These are phyloP conservation scores for Alternaria tenuissima DNA, from an alignment of 2,329 filamentous ascomycete species.

Conservation along the genomic window DNA sequence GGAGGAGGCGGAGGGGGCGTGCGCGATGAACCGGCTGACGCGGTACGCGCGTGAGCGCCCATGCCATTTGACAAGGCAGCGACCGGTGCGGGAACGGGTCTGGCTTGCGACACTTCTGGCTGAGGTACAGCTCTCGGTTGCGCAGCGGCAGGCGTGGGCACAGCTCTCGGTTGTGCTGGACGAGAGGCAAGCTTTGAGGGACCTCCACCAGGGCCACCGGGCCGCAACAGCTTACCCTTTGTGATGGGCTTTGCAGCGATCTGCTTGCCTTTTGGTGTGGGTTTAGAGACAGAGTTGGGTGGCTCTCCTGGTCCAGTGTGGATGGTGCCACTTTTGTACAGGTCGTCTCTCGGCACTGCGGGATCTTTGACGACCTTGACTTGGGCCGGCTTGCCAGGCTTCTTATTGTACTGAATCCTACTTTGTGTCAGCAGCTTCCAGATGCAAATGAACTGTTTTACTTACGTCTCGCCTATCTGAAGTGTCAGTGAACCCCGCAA, in stretches of 20 bases:
- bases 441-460: slow-evolving; percentile 13
- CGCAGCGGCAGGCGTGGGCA: slow-evolving; percentile 45
- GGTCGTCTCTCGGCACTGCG: slow-evolving; percentile 73
- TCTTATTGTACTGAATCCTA: slow-evolving; percentile 94
- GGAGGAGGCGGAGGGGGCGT: slow-evolving; percentile 58
- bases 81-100: slow-evolving; percentile 64
- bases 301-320: slow-evolving; percentile 88
- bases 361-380: slow-evolving; percentile 94
- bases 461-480: slow-evolving; percentile 75
- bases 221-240: slow-evolving; percentile 88
- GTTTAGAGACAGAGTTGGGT: slow-evolving; percentile 80
- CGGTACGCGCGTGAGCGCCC: slow-evolving; percentile 49
- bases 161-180: slow-evolving; percentile 51
- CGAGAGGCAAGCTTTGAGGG: slow-evolving; percentile 74
- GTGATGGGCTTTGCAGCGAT: slow-evolving; percentile 90
- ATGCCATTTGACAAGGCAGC: slow-evolving; percentile 61
- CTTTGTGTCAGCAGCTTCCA: slow-evolving; percentile 31
- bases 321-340: slow-evolving; percentile 92
- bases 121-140: slow-evolving; percentile 56
- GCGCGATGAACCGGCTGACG: slow-evolving; percentile 55
- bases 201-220: slow-evolving; percentile 83
- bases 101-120: slow-evolving; percentile 56
- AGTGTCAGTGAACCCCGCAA: slow-evolving; percentile 83
- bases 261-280: slow-evolving; percentile 86
- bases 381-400: slow-evolving; percentile 87